Percentiles rank a stretch among this genome's conserved stretches.
Evolutionary conservation across 2,329 filamentous ascomycete genomes (phyloP).

Genomic region (Didymella pinodella): DNA sequence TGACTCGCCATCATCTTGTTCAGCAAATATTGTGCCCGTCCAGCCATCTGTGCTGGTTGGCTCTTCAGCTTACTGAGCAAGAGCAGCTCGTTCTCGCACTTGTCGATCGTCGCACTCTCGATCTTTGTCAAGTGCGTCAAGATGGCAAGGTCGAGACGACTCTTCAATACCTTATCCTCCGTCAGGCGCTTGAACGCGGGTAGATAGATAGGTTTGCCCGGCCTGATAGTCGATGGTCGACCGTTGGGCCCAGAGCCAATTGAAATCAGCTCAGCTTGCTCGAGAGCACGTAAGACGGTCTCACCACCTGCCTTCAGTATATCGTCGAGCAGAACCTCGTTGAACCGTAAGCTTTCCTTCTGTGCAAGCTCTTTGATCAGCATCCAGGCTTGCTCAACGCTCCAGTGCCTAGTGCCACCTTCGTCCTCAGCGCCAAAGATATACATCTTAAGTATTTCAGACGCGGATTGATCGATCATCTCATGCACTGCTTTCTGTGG

Average conservation of each 20-base stretch:
- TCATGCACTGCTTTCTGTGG: slow-evolving; percentile 83
- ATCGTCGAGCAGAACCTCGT: slow-evolving; percentile 80
- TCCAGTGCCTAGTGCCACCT: slow-evolving; percentile 70
- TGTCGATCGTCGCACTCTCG: slow-evolving; percentile 77
- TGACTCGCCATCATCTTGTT: slow-evolving; percentile 78
- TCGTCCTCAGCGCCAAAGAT: slow-evolving; percentile 68
- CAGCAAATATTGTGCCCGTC: slow-evolving; percentile 75
- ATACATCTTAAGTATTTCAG: slow-evolving; percentile 93
- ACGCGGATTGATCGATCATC: slow-evolving; percentile 87
- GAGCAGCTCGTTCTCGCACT: slow-evolving; percentile 78
- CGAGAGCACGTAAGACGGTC: slow-evolving; percentile 77
- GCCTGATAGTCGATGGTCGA: slow-evolving; percentile 77
- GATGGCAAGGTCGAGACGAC: slow-evolving; percentile 73
- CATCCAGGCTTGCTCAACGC: slow-evolving; percentile 86
- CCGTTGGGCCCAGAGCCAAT: slow-evolving; percentile 75
- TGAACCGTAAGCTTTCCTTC: slow-evolving; percentile 77
- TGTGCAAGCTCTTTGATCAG: slow-evolving; percentile 80
- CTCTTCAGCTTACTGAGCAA: slow-evolving; percentile 74
- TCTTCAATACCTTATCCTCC: slow-evolving; percentile 74
- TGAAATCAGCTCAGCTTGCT: slow-evolving; percentile 84
- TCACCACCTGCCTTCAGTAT: slow-evolving; percentile 78
- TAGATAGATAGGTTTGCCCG: slow-evolving; percentile 85
- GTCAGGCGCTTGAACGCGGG: slow-evolving; percentile 80
- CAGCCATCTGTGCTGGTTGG: slow-evolving; percentile 72
- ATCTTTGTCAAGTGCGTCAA: slow-evolving; percentile 73